These are phyloP conservation scores for Litchi chinensis DNA, from an alignment of 345 rosid genomes.

Conservation along the genomic window DNA sequence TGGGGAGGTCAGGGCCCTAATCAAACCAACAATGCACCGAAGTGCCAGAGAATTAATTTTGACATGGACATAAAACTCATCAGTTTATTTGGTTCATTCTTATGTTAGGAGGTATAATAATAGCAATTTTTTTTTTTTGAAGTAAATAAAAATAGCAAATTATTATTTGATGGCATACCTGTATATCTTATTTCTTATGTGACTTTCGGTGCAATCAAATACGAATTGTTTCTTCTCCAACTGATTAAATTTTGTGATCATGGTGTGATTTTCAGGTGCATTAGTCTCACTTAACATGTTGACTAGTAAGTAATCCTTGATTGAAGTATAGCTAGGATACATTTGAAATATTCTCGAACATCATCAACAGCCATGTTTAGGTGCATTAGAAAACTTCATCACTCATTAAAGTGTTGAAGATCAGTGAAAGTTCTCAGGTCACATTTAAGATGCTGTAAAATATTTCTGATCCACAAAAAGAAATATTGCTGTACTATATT, in stretches of 20 bases:
- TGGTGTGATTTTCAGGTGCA: constrained; percentile 4
- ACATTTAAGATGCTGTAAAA: neutral
- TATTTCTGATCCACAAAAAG: neutral
- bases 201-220: neutral
- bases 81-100: neutral
- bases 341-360: neutral
- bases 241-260: neutral
- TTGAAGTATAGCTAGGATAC: neutral
- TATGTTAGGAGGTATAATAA: neutral
- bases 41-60: neutral
- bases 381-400: neutral
- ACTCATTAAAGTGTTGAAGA: neutral
- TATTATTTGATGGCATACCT: neutral
- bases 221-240: neutral
- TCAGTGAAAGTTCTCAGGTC: neutral
- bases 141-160: neutral
- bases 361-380: neutral
- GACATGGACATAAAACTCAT: neutral
- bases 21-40: neutral
- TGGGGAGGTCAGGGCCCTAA: neutral
- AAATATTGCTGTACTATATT: neutral
- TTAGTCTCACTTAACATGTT: neutral
- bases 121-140: neutral
- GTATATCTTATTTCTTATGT: neutral
- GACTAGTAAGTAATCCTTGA: neutral